These are phyloP conservation scores for Sordariomycetes sp. DNA, from an alignment of 2,329 filamentous ascomycete species.

Conservation along the genomic window DNA sequence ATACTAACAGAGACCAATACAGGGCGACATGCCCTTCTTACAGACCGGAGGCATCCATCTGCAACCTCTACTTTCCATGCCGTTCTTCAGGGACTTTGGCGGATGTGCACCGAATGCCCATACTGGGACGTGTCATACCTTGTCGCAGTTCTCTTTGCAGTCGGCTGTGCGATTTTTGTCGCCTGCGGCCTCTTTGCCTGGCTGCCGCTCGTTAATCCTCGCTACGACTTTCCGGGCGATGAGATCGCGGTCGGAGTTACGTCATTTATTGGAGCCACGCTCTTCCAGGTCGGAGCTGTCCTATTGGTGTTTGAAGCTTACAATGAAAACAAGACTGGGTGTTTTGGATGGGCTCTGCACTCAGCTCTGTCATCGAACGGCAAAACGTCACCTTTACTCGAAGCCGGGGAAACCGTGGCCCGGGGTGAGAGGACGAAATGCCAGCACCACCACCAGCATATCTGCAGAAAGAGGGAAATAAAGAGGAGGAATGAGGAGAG, in stretches of 20 bases:
- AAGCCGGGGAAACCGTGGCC: not conserved
- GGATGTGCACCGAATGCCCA: conserved; percentile 11
- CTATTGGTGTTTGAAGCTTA: conserved; percentile 48
- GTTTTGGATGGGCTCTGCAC: conserved; percentile 51
- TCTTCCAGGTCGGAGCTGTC: conserved; percentile 47
- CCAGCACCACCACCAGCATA: not conserved
- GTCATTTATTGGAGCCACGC: conserved; percentile 48
- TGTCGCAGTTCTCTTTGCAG: conserved; percentile 11
- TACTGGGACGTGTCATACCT: conserved; percentile 13
- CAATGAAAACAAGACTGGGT: conserved; percentile 44
- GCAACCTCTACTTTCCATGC: not conserved
- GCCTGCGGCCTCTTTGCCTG: conserved; percentile 39
- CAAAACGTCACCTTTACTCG: not conserved
- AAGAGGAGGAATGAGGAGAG: not conserved
- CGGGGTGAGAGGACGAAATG: not conserved
- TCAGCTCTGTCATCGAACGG: not conserved
- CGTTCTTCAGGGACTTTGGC: not conserved
- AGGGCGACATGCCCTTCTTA: not conserved
- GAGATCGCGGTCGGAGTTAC: conserved; percentile 38
- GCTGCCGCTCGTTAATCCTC: conserved; percentile 43
- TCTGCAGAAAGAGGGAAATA: not conserved
- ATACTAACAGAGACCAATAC: not conserved
- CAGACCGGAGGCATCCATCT: not conserved
- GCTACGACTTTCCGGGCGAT: conserved; percentile 40
- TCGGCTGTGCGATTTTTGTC: conserved; percentile 12